Evolutionary conservation across 495 filamentous ascomycete genomes (phyloP).

Genomic region (Penicillium lividum): DNA sequence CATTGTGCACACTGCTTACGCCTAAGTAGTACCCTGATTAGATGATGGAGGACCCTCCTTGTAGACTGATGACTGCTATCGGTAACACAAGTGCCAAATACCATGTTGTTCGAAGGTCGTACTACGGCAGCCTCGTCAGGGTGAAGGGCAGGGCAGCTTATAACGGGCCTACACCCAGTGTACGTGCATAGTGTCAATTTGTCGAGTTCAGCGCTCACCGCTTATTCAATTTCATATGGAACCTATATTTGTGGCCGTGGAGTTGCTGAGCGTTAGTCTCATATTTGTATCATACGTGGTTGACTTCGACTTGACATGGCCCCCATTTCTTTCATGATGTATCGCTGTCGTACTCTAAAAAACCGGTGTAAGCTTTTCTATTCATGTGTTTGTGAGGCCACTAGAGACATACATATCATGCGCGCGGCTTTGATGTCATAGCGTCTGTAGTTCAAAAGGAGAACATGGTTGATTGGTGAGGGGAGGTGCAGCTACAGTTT

Average conservation of each 20-base stretch:
- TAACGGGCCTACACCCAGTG: too few relatives aligned
- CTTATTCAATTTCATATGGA: not conserved
- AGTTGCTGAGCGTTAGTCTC: not conserved
- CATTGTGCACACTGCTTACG: too few relatives aligned
- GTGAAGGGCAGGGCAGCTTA: not conserved
- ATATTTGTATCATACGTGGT: conserved; percentile 4
- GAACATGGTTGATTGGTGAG: too few relatives aligned
- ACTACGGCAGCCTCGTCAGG: not conserved
- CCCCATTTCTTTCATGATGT: not conserved
- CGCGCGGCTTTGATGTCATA: too few relatives aligned
- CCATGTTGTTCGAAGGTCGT: not conserved
- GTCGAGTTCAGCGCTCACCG: not conserved
- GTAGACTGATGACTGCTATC: too few relatives aligned
- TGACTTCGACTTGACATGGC: not conserved
- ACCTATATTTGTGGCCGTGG: not conserved
- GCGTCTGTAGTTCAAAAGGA: too few relatives aligned
- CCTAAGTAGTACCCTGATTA: too few relatives aligned
- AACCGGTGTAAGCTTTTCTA: not conserved
- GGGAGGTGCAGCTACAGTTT: too few relatives aligned
- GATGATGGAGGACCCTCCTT: too few relatives aligned
- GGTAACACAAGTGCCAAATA: not conserved
- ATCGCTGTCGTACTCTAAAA: not conserved
- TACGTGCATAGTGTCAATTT: not conserved
- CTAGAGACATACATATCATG: not conserved
- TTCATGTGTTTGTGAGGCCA: not conserved